Evolutionary conservation across 495 filamentous ascomycete genomes (phyloP).

Genomic region (Xylaria bambusicola): DNA sequence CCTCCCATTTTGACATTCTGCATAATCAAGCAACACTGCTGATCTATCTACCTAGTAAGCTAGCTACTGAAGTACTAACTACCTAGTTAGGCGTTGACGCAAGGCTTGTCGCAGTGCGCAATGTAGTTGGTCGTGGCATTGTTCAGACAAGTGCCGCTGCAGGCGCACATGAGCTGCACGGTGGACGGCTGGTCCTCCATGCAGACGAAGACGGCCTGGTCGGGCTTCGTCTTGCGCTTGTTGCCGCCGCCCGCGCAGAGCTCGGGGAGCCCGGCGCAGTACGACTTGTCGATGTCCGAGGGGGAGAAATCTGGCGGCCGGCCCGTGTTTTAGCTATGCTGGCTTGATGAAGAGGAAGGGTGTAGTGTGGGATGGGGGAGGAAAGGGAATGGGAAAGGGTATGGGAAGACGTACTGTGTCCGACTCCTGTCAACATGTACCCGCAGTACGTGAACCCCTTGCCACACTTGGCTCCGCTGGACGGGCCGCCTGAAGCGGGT

Average conservation of each 20-base stretch:
- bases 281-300: constrained; percentile 42
- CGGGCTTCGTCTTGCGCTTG: constrained; percentile 41
- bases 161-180: constrained; percentile 43
- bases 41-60: no score
- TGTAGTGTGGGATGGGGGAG: background rate
- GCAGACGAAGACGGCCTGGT: constrained; percentile 46
- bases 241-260: constrained; percentile 43
- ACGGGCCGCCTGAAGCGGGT: constrained; percentile 15
- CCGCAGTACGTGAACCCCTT: constrained; percentile 50
- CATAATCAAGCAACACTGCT: no score
- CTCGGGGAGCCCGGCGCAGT: constrained; percentile 39
- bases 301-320: constrained; percentile 37
- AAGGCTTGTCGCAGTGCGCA: constrained; percentile 34
- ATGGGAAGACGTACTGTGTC: constrained; percentile 35
- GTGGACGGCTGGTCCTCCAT: constrained; percentile 33
- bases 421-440: constrained; percentile 41
- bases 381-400: background rate
- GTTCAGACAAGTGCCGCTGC: constrained; percentile 42
- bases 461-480: constrained; percentile 37
- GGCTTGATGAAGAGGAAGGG: no score
- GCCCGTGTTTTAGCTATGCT: no score
- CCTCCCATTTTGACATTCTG: no score
- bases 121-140: constrained; percentile 34
- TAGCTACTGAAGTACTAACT: no score
- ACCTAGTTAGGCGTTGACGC: constrained; percentile 28